Percentiles rank a stretch among this genome's conserved stretches.
These are phyloP conservation scores for Podospora sp. DNA, from an alignment of 495 filamentous ascomycete species.

Conservation along the genomic window DNA sequence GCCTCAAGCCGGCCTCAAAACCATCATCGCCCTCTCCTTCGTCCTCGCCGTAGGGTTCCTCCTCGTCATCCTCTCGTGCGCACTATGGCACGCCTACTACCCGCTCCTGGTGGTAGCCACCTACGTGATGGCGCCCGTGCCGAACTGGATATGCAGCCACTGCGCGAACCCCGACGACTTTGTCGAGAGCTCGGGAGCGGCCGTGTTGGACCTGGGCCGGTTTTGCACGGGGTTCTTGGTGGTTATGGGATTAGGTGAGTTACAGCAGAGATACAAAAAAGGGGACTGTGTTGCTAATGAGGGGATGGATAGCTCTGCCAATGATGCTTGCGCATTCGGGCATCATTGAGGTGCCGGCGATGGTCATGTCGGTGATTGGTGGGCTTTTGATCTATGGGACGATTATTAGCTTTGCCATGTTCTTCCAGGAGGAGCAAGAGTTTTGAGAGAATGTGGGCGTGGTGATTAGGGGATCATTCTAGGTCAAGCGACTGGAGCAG, in stretches of 20 bases:
- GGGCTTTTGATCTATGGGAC: conserved; percentile 96
- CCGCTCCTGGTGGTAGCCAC: conserved; percentile 93
- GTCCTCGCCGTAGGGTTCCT: conserved; percentile 99
- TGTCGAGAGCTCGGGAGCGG: conserved; percentile 79
- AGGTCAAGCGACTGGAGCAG: background rate
- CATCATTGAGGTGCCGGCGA: conserved; percentile 78
- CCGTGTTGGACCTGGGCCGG: conserved; percentile 84
- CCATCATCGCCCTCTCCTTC: conserved; percentile 98
- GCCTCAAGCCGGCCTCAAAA: conserved; percentile 87
- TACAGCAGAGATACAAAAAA: background rate
- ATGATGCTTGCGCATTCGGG: conserved; percentile 81
- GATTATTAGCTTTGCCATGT: conserved; percentile 96
- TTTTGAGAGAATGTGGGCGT: conserved; percentile 45
- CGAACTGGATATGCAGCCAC: conserved; percentile 90
- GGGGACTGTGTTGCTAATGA: conserved; percentile 22
- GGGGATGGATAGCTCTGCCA: conserved; percentile 77
- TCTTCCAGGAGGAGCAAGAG: conserved; percentile 95
- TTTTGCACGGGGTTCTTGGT: conserved; percentile 96
- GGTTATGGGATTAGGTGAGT: conserved; percentile 96
- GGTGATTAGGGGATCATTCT: background rate
- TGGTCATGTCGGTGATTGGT: conserved; percentile 92
- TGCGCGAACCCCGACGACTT: conserved; percentile 96
- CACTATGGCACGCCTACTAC: conserved; percentile 90
- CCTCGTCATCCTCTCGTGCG: conserved; percentile 96
- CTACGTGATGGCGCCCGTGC: conserved; percentile 89